Percentiles rank a stretch among this genome's conserved stretches.
These are phyloP conservation scores for Verticillium dahliae DNA, from an alignment of 2,329 filamentous ascomycete species.

Conservation along the genomic window DNA sequence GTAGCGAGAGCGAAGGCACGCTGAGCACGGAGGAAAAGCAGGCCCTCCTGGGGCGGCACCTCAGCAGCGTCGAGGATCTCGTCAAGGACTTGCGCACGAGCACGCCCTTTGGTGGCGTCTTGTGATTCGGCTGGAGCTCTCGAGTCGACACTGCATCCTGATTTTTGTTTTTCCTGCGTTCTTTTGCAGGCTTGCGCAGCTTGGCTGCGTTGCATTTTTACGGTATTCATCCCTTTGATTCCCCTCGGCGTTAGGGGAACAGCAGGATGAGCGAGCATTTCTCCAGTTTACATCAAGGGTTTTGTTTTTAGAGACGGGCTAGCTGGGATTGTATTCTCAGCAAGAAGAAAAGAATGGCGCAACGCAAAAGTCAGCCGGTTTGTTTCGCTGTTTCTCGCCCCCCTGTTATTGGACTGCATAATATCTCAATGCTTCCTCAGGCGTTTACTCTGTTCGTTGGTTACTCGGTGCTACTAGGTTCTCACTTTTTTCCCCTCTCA, in stretches of 20 bases:
- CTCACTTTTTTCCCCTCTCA: no score
- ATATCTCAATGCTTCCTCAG: neutral
- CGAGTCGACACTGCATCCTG: no score
- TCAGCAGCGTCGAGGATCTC: constrained; percentile 77
- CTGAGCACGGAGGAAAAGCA: constrained; percentile 77
- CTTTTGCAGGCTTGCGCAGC: neutral
- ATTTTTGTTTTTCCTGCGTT: constrained; percentile 10
- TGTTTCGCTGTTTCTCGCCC: neutral
- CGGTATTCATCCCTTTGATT: constrained; percentile 5
- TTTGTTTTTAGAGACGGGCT: neutral
- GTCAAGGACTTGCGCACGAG: constrained; percentile 78
- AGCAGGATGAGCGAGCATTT: constrained; percentile 3
- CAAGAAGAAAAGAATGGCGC: neutral
- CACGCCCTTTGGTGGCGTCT: constrained; percentile 63
- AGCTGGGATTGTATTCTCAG: neutral
- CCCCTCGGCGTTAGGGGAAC: constrained; percentile 7
- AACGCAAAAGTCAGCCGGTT: neutral
- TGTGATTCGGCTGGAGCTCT: constrained; percentile 26
- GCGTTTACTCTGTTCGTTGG: neutral
- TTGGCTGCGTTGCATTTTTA: neutral
- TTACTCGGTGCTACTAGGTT: no score
- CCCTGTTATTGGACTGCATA: neutral
- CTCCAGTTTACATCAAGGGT: neutral
- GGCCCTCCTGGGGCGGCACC: constrained; percentile 65
- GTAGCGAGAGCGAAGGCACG: constrained; percentile 36